Percentiles rank a stretch among this genome's conserved stretches.
These are phyloP conservation scores for Colletotrichum theobromicola DNA, from an alignment of 2,329 filamentous ascomycete species.

Conservation along the genomic window DNA sequence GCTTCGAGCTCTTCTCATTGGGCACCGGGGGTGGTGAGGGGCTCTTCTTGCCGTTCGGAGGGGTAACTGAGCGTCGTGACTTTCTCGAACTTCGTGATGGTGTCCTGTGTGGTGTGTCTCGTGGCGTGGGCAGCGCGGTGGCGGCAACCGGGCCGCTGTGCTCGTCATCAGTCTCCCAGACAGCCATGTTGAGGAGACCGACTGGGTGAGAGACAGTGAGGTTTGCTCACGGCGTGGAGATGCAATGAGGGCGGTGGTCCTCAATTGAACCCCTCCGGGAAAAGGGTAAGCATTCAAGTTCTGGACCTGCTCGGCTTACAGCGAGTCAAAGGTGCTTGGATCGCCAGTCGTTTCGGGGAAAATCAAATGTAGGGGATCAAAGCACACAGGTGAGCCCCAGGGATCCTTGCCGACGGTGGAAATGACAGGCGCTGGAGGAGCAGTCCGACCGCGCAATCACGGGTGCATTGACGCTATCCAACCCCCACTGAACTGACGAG, in stretches of 20 bases:
- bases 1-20: slow-evolving; percentile 49
- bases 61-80: slow-evolving; percentile 72
- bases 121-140: slow-evolving; percentile 68
- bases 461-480: slow-evolving; percentile 18
- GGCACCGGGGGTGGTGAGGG: slow-evolving; percentile 62
- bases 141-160: slow-evolving; percentile 60
- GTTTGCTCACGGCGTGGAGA: neutral
- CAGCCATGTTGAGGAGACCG: slow-evolving; percentile 47
- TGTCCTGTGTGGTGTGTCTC: slow-evolving; percentile 74
- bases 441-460: slow-evolving; percentile 19
- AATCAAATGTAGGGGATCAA: slow-evolving; percentile 20
- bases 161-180: slow-evolving; percentile 70
- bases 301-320: neutral
- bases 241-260: neutral
- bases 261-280: slow-evolving; percentile 16
- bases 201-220: neutral
- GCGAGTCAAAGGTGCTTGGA: slow-evolving; percentile 16
- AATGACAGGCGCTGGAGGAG: slow-evolving; percentile 10
- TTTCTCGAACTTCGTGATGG: slow-evolving; percentile 67
- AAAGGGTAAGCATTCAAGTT: slow-evolving; percentile 13
- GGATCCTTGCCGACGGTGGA: slow-evolving; percentile 20
- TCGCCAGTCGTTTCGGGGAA: slow-evolving; percentile 13
- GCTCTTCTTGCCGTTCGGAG: slow-evolving; percentile 55
- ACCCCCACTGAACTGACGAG: slow-evolving; percentile 16
- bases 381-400: slow-evolving; percentile 16